phyloP scores from a whole-genome alignment of 2,329 filamentous ascomycete species.

The Pseudovirgaria hyperparasitica region DNA sequence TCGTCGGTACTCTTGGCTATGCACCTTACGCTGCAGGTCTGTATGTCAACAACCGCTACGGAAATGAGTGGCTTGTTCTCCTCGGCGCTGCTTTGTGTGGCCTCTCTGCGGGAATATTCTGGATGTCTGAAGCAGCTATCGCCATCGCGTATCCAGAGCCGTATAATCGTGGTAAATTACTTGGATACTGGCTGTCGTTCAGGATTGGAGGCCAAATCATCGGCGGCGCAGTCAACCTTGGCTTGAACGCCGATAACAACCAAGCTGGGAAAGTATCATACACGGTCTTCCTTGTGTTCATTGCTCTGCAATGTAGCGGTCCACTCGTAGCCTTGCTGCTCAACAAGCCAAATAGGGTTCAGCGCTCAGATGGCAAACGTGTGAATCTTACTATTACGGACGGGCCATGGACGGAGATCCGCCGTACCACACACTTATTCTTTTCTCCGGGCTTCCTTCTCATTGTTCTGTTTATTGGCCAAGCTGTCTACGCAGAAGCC shows the following conservation, averaged over 20 bases:
- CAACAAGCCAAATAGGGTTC: slow-evolving; percentile 47
- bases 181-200: slow-evolving; percentile 57
- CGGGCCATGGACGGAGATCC: slow-evolving; percentile 46
- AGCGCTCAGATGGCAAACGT: slow-evolving; percentile 51
- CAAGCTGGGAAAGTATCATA: slow-evolving; percentile 55
- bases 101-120: slow-evolving; percentile 59
- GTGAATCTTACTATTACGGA: slow-evolving; percentile 48
- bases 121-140: slow-evolving; percentile 64
- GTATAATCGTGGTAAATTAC: slow-evolving; percentile 28
- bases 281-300: slow-evolving; percentile 56
- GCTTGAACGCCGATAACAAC: slow-evolving; percentile 46
- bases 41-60: slow-evolving; percentile 60
- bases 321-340: slow-evolving; percentile 53
- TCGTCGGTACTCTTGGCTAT: slow-evolving; percentile 60
- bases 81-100: slow-evolving; percentile 58
- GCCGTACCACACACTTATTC: slow-evolving; percentile 45
- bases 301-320: slow-evolving; percentile 53
- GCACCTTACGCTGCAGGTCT: slow-evolving; percentile 59
- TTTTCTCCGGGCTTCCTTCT: slow-evolving; percentile 49
- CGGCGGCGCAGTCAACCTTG: slow-evolving; percentile 59
- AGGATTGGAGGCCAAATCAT: slow-evolving; percentile 54
- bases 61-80: slow-evolving; percentile 55
- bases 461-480: slow-evolving; percentile 54
- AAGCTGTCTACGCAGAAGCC: slow-evolving; percentile 58
- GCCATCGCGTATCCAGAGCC: slow-evolving; percentile 61